Conservation (phyloP, 2,329 filamentous ascomycete genomes). For the Phaeoacremonium minimum region DNA sequence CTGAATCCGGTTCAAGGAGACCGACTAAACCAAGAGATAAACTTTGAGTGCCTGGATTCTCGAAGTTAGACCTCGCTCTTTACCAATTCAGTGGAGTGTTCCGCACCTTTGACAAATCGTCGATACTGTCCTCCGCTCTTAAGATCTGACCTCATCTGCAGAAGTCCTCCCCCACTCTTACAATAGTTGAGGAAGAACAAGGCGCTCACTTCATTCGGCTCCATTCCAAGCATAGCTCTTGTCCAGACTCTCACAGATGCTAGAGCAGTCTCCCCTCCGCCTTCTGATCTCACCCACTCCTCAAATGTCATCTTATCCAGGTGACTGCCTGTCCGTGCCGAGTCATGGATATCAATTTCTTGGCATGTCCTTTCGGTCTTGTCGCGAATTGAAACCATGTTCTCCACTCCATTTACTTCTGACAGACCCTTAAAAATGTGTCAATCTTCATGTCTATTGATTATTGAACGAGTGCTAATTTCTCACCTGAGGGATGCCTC, state of each 20-base stretch:
- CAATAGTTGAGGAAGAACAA: slow-evolving; percentile 53
- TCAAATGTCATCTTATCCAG: slow-evolving; percentile 1
- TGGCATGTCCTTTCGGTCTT: not conserved
- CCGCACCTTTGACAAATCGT: slow-evolving; percentile 40
- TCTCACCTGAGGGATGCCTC: slow-evolving; percentile 1
- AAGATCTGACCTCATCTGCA: slow-evolving; percentile 47
- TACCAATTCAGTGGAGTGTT: slow-evolving; percentile 31
- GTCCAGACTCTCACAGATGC: slow-evolving; percentile 38
- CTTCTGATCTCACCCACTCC: not conserved
- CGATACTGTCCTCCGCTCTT: slow-evolving; percentile 50
- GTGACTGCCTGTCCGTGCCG: not conserved
- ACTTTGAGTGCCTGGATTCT: too few species aligned
- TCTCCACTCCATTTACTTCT: not conserved
- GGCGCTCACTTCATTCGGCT: slow-evolving; percentile 43
- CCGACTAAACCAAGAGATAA: too few species aligned
- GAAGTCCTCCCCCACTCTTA: slow-evolving; percentile 44
- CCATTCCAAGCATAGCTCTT: slow-evolving; percentile 44
- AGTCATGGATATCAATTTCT: not conserved
- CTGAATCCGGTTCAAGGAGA: too few species aligned
- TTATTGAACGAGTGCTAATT: too few species aligned
- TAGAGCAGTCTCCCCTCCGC: slow-evolving; percentile 15
- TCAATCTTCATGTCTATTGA: too few species aligned
- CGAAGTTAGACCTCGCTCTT: too few species aligned
- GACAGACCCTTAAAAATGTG: not conserved
- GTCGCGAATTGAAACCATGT: not conserved